Base-by-base conservation (phyloP, 1,284 basidiomycete genomes). In the Tilletia walkeri region DNA sequence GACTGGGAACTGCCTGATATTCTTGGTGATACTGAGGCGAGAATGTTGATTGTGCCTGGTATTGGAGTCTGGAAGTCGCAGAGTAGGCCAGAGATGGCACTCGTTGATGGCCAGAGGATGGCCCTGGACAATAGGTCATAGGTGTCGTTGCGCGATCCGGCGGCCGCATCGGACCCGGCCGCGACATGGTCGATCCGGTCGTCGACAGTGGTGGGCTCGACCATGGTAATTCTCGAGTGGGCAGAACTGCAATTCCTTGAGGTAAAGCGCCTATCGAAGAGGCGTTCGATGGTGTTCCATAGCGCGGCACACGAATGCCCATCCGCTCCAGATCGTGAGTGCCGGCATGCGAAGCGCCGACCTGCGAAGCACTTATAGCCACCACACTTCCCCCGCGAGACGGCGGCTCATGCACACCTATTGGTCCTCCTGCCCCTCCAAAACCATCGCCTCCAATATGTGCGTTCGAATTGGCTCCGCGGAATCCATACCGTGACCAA, bases 401-500 rank as follows among this genome's bases (percentile, higher is more conserved):
- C 1, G 41, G 14, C 14, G 14, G 6, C 16, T 34, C 54, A 14
- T 56, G 20, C 54, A 24, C 16, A 30, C 20, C 34, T 12, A 56
- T 12, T 4, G 54, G 54, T 5, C n/a, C n/a, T 30, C 54, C 54
- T 56, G 24, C 54, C 14, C 41, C 41, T 45, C 41, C 41, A 45
- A 45, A 45, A 7, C 41, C 41, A 45, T 45, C 41, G 1, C 41
- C 41, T 1, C 41, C 41, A 3, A 45, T 45, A 14, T 56, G 54
- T 24, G 16, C 54, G 6, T 45, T 7, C 41, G 16, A 24, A 56
- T 56, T 56, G 5, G n/a, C 54, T 12, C n/a, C 54, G 20, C 54
- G 20, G 20, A 56, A 56, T 24, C 54, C 54, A 24, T 56, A 56
- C 20, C 54, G 54, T 56, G 54, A 30, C 54, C 54, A 56, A n/a